These are phyloP conservation scores for Sphaerobolus stellatus DNA, from an alignment of 1,284 basidiomycete species.

Conservation along the genomic window DNA sequence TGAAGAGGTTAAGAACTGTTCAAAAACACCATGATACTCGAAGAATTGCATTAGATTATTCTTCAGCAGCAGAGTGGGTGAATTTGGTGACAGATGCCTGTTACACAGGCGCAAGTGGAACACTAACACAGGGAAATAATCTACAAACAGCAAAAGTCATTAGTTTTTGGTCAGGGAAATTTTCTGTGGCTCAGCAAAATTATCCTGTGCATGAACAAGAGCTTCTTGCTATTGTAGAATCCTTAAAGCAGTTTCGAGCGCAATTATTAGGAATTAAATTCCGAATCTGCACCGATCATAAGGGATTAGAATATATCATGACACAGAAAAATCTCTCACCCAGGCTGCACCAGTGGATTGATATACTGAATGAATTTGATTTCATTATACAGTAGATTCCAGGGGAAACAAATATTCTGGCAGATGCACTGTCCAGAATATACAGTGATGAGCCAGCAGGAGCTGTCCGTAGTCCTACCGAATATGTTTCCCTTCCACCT, in stretches of 20 bases:
- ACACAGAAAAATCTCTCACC: slow-evolving; percentile 33
- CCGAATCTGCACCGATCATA: slow-evolving; percentile 35
- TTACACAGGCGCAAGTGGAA: slow-evolving; percentile 20
- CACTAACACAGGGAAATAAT: slow-evolving; percentile 23
- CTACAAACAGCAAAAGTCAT: slow-evolving; percentile 18
- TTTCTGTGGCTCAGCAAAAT: slow-evolving; percentile 31
- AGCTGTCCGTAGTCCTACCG: slow-evolving; percentile 3
- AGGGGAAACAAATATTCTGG: slow-evolving; percentile 18
- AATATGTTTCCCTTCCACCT: no score
- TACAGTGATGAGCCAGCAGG: slow-evolving; percentile 15
- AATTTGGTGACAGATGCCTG: slow-evolving; percentile 24
- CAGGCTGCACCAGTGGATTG: slow-evolving; percentile 32
- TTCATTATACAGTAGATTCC: slow-evolving; percentile 34
- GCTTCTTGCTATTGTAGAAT: slow-evolving; percentile 24
- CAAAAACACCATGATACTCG: slow-evolving; percentile 18
- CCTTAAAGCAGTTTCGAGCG: slow-evolving; percentile 20
- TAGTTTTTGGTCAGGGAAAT: slow-evolving; percentile 30
- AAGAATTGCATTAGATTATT: slow-evolving; percentile 24
- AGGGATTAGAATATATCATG: slow-evolving; percentile 30
- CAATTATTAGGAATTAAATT: slow-evolving; percentile 32
- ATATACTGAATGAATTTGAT: slow-evolving; percentile 31
- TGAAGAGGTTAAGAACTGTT: slow-evolving; percentile 26
- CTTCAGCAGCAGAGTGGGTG: slow-evolving; percentile 16
- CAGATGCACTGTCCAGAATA: slow-evolving; percentile 17
- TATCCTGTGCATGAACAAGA: slow-evolving; percentile 30